A percentile compares a stretch with the other conserved stretches of the same genome.
These are phyloP conservation scores for Xylariaceae sp. DNA, from an alignment of 2,329 filamentous ascomycete species.

Conservation along the genomic window DNA sequence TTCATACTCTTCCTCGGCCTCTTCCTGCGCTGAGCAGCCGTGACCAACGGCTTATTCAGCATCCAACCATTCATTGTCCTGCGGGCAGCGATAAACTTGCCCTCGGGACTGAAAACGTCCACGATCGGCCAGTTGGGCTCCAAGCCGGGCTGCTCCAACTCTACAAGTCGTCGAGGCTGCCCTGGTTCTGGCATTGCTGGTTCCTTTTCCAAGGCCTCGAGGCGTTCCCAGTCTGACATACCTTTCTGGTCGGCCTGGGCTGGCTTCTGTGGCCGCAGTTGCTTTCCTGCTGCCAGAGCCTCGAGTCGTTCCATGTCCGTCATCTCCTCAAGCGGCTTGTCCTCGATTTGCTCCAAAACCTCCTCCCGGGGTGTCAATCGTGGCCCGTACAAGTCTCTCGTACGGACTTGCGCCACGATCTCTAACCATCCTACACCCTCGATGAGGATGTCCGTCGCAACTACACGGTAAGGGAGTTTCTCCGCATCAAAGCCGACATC, in stretches of 20 bases:
- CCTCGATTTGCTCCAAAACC: background rate
- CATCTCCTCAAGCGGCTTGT: background rate
- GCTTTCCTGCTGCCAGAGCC: background rate
- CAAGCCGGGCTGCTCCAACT: constrained; percentile 7
- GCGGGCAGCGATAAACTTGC: constrained; percentile 67
- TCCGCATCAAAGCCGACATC: constrained; percentile 61
- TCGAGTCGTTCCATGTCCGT: background rate
- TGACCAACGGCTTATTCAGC: constrained; percentile 51
- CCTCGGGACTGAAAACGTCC: constrained; percentile 80
- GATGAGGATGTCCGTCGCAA: constrained; percentile 78
- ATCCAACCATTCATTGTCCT: constrained; percentile 67
- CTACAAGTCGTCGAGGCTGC: background rate
- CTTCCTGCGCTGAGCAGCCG: constrained; percentile 43
- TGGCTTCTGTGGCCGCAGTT: background rate
- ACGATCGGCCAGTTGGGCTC: constrained; percentile 60
- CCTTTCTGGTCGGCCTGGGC: no score
- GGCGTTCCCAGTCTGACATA: background rate
- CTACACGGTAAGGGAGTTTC: constrained; percentile 70
- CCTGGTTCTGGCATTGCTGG: background rate
- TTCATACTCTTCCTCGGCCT: constrained; percentile 68
- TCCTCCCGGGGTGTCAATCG: background rate
- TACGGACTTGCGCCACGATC: constrained; percentile 73
- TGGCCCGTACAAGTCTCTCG: constrained; percentile 40
- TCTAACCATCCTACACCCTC: constrained; percentile 95
- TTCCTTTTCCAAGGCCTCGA: background rate